Percentiles rank a stretch among this genome's conserved stretches.
Conservation (phyloP, 129 eudicot genomes). For the Smallanthus sonchifolius region DNA sequence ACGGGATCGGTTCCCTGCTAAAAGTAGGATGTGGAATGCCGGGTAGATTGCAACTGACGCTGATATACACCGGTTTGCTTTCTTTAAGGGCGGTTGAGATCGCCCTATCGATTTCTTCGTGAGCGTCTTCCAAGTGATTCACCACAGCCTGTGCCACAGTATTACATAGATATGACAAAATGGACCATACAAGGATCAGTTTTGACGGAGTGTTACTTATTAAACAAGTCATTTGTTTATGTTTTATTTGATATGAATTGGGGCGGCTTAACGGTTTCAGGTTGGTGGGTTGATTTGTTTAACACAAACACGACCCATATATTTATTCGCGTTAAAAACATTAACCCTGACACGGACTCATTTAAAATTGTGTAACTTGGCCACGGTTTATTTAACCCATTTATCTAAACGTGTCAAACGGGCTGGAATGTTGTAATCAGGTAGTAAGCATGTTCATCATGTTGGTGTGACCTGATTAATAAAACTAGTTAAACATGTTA, state of each 20-base stretch:
- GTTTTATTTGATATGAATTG: not conserved
- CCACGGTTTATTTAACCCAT: no score
- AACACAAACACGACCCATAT: no score
- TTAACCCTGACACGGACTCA: no score
- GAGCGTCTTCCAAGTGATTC: slow-evolving; percentile 61
- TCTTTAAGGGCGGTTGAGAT: slow-evolving; percentile 53
- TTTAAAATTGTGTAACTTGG: no score
- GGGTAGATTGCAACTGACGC: slow-evolving; percentile 54
- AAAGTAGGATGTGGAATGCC: slow-evolving; percentile 61
- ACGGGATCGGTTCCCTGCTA: slow-evolving; percentile 52
- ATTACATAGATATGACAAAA: not conserved
- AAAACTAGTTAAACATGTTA: no score
- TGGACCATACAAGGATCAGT: not conserved
- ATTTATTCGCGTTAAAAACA: no score
- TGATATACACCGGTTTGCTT: slow-evolving; percentile 65
- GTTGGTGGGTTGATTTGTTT: no score
- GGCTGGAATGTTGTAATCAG: no score
- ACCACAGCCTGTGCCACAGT: slow-evolving; percentile 42
- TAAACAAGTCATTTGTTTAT: not conserved
- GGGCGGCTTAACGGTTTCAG: no score
- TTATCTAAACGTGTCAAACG: no score
- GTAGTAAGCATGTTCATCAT: no score
- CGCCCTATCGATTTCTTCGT: slow-evolving; percentile 49
- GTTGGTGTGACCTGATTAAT: no score
- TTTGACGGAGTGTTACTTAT: not conserved